Conservation (phyloP, 805 yeast genomes). For the Yarrowia bubula region DNA sequence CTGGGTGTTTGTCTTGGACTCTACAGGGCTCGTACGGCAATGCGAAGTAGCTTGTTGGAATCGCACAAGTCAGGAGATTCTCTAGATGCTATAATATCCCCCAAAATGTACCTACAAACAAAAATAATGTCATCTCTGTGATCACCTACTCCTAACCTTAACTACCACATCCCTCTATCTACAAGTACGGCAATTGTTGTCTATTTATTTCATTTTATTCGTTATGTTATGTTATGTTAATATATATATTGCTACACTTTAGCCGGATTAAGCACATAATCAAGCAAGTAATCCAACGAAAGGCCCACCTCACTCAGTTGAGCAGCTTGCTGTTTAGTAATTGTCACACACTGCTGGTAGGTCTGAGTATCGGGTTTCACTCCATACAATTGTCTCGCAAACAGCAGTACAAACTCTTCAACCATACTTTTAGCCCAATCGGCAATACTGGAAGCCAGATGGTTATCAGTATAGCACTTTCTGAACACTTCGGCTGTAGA, state of each 20-base stretch:
- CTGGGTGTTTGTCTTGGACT: too few species aligned
- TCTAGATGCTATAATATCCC: too few species aligned
- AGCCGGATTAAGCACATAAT: background rate
- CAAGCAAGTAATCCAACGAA: conserved; percentile 67
- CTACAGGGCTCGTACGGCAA: too few species aligned
- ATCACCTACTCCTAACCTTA: too few species aligned
- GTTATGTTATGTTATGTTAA: too few species aligned
- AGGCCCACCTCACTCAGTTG: conserved; percentile 65
- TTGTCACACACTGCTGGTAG: conserved; percentile 54
- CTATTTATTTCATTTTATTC: too few species aligned
- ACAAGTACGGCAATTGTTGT: too few species aligned
- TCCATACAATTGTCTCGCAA: conserved; percentile 67
- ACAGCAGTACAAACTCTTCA: conserved; percentile 54
- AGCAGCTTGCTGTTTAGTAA: conserved; percentile 56
- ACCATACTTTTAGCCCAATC: conserved; percentile 73
- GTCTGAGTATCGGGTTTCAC: conserved; percentile 53
- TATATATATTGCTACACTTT: background rate
- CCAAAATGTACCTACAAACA: too few species aligned
- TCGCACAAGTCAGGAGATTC: too few species aligned
- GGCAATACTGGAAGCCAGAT: conserved; percentile 59
- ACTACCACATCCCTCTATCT: too few species aligned
- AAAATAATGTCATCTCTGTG: too few species aligned
- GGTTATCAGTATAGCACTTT: conserved; percentile 46
- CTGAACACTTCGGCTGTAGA: conserved; percentile 49
- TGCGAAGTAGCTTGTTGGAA: too few species aligned